Base-by-base conservation (phyloP, 768 basidiomycete species). In the Leccinum aurantiacum region DNA sequence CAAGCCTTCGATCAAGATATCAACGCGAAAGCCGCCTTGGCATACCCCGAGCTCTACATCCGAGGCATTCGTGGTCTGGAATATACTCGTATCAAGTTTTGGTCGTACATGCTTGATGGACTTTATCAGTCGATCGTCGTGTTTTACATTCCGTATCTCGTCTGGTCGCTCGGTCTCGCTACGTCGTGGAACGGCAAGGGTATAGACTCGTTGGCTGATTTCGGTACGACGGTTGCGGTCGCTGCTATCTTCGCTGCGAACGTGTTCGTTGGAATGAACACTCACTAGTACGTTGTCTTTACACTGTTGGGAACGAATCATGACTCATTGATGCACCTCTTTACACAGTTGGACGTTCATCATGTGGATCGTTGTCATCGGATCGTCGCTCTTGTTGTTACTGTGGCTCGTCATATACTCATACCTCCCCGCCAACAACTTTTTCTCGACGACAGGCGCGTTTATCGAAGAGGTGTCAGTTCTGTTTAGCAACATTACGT, bases 11-110 rank as follows among this genome's bases (percentile, higher is more conserved):
- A 98, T 74, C 95, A 98, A 76, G 96, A 98, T 72, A 81, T 96
- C 67, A 93, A 95, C 69, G 89, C 92, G 19, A 84, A 86, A 71
- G 93, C 92, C 0, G 91, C 92, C 0, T 76, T 97, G 33, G 94
- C 93, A 6, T 97, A 91, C 77, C 96, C 96, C 6, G 91, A 95
- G 66, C 85, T 98, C n/a, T 98, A 98, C 72, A 80, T 95, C 63
- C 88, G 95, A 38, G 96, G 96, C 25, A 97, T 98, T 63, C 86
- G 89, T 15, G 94, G 95, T 22, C 79, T 95, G 15, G 96, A 97
- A 67, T 98, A 97, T 75, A 97, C 95, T 17, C 85, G 93, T 10
- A 63, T 78, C 54, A 94, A 91, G 76, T 98, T 98, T 77, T 98
- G 94, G 93, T 70, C 88, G 57, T 97, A 95, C 76, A 97, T 98